Evolutionary conservation across 2,329 filamentous ascomycete species (phyloP).

Genomic region (Aspergillus hiratsukae): DNA sequence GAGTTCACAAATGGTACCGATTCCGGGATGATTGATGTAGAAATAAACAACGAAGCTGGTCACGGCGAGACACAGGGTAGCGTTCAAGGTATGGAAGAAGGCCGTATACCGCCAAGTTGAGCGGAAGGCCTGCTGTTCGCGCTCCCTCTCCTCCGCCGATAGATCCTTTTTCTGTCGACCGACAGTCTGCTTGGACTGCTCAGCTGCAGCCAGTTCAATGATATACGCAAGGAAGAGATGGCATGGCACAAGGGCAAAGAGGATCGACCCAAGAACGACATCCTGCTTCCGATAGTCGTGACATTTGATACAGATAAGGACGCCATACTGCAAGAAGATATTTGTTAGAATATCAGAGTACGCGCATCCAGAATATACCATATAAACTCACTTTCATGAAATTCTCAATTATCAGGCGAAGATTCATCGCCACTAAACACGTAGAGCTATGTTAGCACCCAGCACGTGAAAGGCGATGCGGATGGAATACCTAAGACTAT

Average conservation of each 20-base stretch:
- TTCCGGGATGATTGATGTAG: slow-evolving; percentile 85
- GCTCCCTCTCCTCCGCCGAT: slow-evolving; percentile 54
- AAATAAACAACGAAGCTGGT: slow-evolving; percentile 86
- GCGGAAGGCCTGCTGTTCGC: slow-evolving; percentile 61
- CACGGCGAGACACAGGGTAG: slow-evolving; percentile 72
- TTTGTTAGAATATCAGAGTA: neutral
- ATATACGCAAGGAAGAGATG: slow-evolving; percentile 87
- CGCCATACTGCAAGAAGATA: slow-evolving; percentile 66
- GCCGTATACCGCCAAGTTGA: slow-evolving; percentile 76
- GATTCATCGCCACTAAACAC: slow-evolving; percentile 74
- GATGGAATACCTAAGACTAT: slow-evolving; percentile 61
- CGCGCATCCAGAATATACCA: neutral
- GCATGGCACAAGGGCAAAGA: slow-evolving; percentile 84
- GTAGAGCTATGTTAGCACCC: slow-evolving; percentile 7
- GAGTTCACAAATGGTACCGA: slow-evolving; percentile 83
- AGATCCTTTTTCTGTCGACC: slow-evolving; percentile 53
- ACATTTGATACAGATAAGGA: slow-evolving; percentile 85
- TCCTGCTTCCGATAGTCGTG: slow-evolving; percentile 82
- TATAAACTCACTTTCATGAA: slow-evolving; percentile 69
- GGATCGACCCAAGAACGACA: slow-evolving; percentile 65
- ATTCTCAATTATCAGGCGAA: slow-evolving; percentile 94
- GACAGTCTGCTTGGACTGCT: slow-evolving; percentile 67
- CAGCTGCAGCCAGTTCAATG: slow-evolving; percentile 79
- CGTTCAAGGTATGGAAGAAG: slow-evolving; percentile 76
- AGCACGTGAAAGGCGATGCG: neutral